phyloP scores from a whole-genome alignment of 768 basidiomycete genomes.

The Lentinula raphanica region DNA sequence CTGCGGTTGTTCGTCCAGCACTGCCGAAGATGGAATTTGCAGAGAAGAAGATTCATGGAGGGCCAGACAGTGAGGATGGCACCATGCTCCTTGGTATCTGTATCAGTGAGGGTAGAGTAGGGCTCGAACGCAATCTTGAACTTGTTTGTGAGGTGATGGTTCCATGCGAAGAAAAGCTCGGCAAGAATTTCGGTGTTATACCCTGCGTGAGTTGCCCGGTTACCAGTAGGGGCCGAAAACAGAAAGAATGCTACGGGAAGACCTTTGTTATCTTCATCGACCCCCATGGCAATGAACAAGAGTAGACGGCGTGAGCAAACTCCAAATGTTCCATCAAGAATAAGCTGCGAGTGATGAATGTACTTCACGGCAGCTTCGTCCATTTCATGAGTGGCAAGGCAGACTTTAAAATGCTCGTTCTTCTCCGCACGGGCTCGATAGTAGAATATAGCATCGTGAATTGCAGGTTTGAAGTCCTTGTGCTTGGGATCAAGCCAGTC shows the following conservation, averaged over 20 bases:
- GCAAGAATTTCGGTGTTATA: constrained; percentile 20
- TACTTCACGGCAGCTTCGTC: constrained; percentile 18
- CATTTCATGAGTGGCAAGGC: constrained; percentile 25
- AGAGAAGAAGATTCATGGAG: constrained; percentile 26
- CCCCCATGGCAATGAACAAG: constrained; percentile 26
- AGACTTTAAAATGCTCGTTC: constrained; percentile 24
- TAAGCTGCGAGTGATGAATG: constrained; percentile 14
- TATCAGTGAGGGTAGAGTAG: constrained; percentile 22
- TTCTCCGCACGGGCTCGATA: constrained; percentile 16
- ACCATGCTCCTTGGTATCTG: too few species aligned
- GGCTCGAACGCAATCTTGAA: constrained; percentile 17
- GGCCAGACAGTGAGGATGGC: constrained; percentile 25
- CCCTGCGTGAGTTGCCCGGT: constrained; percentile 19
- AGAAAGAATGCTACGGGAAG: constrained; percentile 28
- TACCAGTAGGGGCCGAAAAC: constrained; percentile 27
- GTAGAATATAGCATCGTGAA: constrained; percentile 17
- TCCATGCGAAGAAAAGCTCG: constrained; percentile 22
- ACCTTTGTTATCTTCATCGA: constrained; percentile 22
- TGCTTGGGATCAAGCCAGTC: constrained; percentile 13
- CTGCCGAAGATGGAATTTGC: constrained; percentile 31
- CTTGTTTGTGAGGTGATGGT: constrained; percentile 6
- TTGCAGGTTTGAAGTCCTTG: not conserved
- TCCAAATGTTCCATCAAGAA: constrained; percentile 21
- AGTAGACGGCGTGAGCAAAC: constrained; percentile 16
- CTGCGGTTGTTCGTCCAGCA: too few species aligned